phyloP scores from a whole-genome alignment of 331 rosid species.

The Rhamnella rubrinervis region DNA sequence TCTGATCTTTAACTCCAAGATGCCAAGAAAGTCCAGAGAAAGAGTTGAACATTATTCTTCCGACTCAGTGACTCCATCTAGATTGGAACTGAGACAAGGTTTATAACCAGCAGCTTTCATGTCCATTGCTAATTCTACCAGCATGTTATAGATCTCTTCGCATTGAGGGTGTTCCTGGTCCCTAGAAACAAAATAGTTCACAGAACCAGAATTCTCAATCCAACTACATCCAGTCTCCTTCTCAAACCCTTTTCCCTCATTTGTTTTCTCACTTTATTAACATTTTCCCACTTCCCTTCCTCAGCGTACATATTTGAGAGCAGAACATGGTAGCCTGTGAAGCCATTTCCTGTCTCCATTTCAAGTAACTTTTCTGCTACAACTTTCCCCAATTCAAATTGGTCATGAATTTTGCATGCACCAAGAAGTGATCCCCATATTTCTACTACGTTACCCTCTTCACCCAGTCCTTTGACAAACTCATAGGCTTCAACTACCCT shows the following conservation, averaged over 20 bases:
- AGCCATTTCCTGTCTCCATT: conserved; percentile 54
- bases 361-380: conserved; percentile 68
- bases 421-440: conserved; percentile 93
- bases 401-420: conserved; percentile 71
- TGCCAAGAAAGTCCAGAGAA: conserved; percentile 7
- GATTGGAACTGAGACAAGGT: conserved; percentile 33
- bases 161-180: conserved; percentile 64
- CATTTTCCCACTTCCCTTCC: conserved; percentile 86
- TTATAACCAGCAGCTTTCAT: conserved; percentile 63
- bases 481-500: conserved; percentile 79
- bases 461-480: conserved; percentile 68
- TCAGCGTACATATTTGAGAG: conserved; percentile 87
- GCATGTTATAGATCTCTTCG: conserved; percentile 48
- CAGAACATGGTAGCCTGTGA: conserved; percentile 83
- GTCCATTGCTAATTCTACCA: conserved; percentile 53
- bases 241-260: conserved; percentile 74
- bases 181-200: conserved; percentile 62
- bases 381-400: conserved; percentile 65
- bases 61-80: conserved; percentile 37
- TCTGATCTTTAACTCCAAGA: neutral
- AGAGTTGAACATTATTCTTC: conserved; percentile 30
- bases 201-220: conserved; percentile 66
- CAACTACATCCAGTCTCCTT: conserved; percentile 81
- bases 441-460: conserved; percentile 57
- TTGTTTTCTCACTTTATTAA: conserved; percentile 58